Evolutionary conservation across 2,329 filamentous ascomycete species (phyloP), one percentile per base, ranked within the genome.

Genomic region (Corinectria fuckeliana): DNA sequence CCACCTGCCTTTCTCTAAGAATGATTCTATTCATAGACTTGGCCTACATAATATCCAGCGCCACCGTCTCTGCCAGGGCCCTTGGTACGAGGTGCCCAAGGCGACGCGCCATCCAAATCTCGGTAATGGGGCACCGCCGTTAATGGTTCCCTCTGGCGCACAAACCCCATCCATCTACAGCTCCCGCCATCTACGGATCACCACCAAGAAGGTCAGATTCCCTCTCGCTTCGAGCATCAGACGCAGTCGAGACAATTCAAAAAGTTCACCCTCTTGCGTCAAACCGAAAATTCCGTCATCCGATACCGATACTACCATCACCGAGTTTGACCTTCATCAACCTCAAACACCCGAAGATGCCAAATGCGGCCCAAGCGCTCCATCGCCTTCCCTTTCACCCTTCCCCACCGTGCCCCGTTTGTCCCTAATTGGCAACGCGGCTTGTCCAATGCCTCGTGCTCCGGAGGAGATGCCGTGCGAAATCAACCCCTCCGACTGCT

Each of bases 71-170:
- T 14, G 6, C 23, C n/a, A 20, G 28, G 16, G 21, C 14, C 32
- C 32, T 13, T 6, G 18, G 32, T 13, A 28, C 49, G n/a, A 30
- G 21, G 34, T 56, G 16, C 5, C 39, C 38, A 18, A 60, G 44
- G 30, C 25, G 58, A 53, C 58, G 48, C 54, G 58, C 49, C 54
- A 58, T 61, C 21, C 56, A 61, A 61, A 61, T 61, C 54, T 61
- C 58, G 58, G 58, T 61, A 61, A 61, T 48, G 20, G 13, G 14
- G 5, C n/a, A 36, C 32, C 36, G 36, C 34, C 47, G 38, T 50
- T 30, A 25, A 44, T 50, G 49, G 42, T 26, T 61, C 52, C 28
- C 38, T 50, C 23, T 16, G 36, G 32, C 32, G 25, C 57, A 48
- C 36, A 8, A 26, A 30, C 36, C 32, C 55, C 49, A 38, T 49